Evolutionary conservation across 805 yeast genomes (phyloP), one percentile per base, ranked within the genome.

Genomic region (Priceomyces fermenticarens): DNA sequence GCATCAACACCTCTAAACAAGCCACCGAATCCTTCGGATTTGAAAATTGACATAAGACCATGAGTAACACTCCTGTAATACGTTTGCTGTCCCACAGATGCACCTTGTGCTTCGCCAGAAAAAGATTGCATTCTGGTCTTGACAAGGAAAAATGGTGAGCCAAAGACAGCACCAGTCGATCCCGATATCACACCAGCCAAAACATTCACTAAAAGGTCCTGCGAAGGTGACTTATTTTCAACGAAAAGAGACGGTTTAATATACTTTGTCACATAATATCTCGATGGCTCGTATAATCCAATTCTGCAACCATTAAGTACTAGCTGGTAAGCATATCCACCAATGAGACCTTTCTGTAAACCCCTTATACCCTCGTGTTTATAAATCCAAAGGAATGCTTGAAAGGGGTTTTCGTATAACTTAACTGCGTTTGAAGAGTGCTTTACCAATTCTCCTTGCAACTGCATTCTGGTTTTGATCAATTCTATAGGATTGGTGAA

Each of bases 71-170:
- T 78, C 29, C 63, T 78, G 64, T 93, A 93, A 63, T 85, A 86
- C 0, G 98, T 88, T 63, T 93, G 99, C 55, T 89, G 91, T 38
- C 99, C 99, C 36, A 90, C 81, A 13, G 48, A 42, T 3, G 51
- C 50, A 3, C 47, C 44, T 8, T 45, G 35, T 12, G 39, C 42
- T 44, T 83, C 68, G 2, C 67, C 75, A 12, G 96, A 85, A 63
- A 80, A 93, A 2, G 97, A 85, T 69, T 93, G 99, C 95, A 93
- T 88, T 71, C 99, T 78, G 1, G 97, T 95, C 68, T 93, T 93
- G 51, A 93, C 81, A 51, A 93, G 75, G 60, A 87, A 93, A 57
- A 93, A 77, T 9, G 99, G 99, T 2, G 96, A 88, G 3, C 97
- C 96, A 30, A 86, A 53, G 23, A 85, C 66, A 12, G 97, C 97